Conservation (phyloP, 495 filamentous ascomycete species). For the Aspergillus kassunensis region DNA sequence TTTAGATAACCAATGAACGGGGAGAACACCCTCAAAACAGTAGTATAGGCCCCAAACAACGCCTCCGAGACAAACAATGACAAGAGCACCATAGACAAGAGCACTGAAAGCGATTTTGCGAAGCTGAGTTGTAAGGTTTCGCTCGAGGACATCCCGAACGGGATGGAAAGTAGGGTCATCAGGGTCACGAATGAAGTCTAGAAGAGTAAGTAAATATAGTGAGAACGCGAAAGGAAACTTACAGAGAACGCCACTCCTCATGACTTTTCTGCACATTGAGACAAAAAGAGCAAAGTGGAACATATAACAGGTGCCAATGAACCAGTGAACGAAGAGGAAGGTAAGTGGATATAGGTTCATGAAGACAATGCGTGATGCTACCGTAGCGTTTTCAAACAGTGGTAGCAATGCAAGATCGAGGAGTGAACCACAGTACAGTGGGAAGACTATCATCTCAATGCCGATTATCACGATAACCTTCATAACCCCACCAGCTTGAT, state of each 20-base stretch:
- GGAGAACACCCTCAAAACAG: conserved; percentile 65
- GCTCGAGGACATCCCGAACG: conserved; percentile 92
- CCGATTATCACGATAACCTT: conserved; percentile 98
- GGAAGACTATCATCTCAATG: conserved; percentile 98
- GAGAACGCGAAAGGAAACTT: conserved; percentile 31
- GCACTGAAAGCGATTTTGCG: conserved; percentile 96
- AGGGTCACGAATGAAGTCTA: conserved; percentile 96
- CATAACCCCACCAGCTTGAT: conserved; percentile 92
- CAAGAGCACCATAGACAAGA: conserved; percentile 89
- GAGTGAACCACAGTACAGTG: conserved; percentile 88
- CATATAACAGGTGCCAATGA: conserved; percentile 98
- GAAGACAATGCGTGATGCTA: conserved; percentile 72
- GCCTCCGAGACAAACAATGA: conserved; percentile 88
- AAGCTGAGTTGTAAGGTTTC: conserved; percentile 86
- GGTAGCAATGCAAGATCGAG: conserved; percentile 87
- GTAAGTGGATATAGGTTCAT: conserved; percentile 72
- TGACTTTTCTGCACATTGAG: conserved; percentile 97
- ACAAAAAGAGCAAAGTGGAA: conserved; percentile 99
- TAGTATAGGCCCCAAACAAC: conserved; percentile 88
- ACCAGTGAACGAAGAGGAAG: conserved; percentile 96
- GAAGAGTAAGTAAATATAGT: conserved; percentile 7
- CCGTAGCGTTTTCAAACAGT: conserved; percentile 73
- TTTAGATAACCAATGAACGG: conserved; percentile 87
- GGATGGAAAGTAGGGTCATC: conserved; percentile 99
- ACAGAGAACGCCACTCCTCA: conserved; percentile 90